Percentiles rank a stretch among this genome's conserved stretches.
phyloP scores from a whole-genome alignment of 1,284 basidiomycete genomes.

The Sporisorium reilianum region DNA sequence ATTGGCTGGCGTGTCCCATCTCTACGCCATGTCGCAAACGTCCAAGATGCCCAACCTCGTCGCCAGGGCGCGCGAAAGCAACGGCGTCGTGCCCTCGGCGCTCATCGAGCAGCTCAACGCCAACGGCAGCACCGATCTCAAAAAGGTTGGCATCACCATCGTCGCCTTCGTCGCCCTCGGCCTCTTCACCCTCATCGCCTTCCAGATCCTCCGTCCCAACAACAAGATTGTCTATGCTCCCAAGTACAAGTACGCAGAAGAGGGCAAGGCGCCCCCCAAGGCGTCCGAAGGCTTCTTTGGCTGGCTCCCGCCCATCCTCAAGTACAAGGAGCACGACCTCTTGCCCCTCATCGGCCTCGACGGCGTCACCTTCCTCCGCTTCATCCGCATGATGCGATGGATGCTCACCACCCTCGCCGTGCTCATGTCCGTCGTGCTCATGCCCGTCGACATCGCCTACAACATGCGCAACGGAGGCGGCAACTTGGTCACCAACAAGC shows the following conservation, averaged over 20 bases:
- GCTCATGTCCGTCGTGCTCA: constrained; percentile 79
- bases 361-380: constrained; percentile 90
- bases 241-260: constrained; percentile 86
- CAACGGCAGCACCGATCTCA: constrained; percentile 37
- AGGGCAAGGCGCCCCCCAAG: constrained; percentile 79
- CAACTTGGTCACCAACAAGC: constrained; percentile 39
- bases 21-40: constrained; percentile 20
- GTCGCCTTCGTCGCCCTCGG: constrained; percentile 52
- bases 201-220: constrained; percentile 63
- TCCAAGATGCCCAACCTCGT: constrained; percentile 5
- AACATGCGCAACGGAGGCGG: constrained; percentile 42
- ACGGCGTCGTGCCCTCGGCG: constrained; percentile 23
- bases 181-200: constrained; percentile 57
- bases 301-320: constrained; percentile 85
- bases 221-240: constrained; percentile 82
- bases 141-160: constrained; percentile 51
- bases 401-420: constrained; percentile 58
- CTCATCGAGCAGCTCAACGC: constrained; percentile 50
- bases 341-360: constrained; percentile 90
- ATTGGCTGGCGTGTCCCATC: constrained; percentile 8
- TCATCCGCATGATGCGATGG: constrained; percentile 83
- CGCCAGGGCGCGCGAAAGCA: constrained; percentile 17
- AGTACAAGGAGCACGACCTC: constrained; percentile 86
- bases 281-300: constrained; percentile 76
- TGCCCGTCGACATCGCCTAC: constrained; percentile 78